Evolutionary conservation across 306 rosid species (phyloP).

Genomic region (Gynostemma pentaphyllum): DNA sequence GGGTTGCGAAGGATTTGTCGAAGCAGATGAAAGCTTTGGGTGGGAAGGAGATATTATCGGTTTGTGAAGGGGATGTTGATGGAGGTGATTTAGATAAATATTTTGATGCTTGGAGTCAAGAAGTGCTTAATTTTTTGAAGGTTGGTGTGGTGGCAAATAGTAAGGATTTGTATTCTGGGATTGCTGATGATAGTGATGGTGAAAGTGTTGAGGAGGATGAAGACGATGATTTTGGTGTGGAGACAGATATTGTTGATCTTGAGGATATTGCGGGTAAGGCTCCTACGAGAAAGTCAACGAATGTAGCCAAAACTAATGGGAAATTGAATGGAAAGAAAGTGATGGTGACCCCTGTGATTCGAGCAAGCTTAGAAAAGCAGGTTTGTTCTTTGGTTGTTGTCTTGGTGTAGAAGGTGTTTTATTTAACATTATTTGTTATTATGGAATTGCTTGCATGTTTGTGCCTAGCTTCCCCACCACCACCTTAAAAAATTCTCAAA

Average conservation of each 20-base stretch:
- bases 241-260: conserved; percentile 66
- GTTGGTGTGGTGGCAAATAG: conserved; percentile 33
- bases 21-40: conserved; percentile 60
- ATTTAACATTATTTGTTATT: not conserved
- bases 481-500: not conserved
- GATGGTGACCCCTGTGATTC: conserved; percentile 89
- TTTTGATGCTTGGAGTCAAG: conserved; percentile 61
- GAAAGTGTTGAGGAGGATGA: conserved; percentile 38
- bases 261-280: conserved; percentile 96
- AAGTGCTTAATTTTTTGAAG: conserved; percentile 38
- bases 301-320: conserved; percentile 44
- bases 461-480: not conserved
- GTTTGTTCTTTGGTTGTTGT: conserved; percentile 18
- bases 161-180: conserved; percentile 13
- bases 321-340: conserved; percentile 48
- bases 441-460: not conserved
- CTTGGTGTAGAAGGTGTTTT: not conserved
- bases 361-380: conserved; percentile 90
- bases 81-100: conserved; percentile 45
- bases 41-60: conserved; percentile 53
- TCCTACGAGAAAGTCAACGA: conserved; percentile 45
- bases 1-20: conserved; percentile 48
- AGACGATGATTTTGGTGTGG: conserved; percentile 27
- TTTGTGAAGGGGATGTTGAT: conserved; percentile 68
- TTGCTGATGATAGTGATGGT: conserved; percentile 26